phyloP scores from a whole-genome alignment of 768 basidiomycete species.

The Psilocybe azurescens region DNA sequence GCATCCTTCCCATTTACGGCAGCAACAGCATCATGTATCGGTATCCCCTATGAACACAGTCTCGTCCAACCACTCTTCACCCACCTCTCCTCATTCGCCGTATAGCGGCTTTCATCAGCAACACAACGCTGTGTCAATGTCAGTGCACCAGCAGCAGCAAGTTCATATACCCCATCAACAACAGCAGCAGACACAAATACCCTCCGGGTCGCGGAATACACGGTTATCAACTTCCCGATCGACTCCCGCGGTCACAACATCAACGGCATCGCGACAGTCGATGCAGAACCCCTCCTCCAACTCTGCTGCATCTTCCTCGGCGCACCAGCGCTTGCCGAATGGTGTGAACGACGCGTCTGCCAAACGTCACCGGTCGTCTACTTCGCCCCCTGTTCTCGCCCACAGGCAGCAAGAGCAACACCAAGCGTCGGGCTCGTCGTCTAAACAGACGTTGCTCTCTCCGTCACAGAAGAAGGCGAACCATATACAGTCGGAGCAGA shows the following conservation, averaged over 20 bases:
- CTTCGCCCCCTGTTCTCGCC: slow-evolving; percentile 12
- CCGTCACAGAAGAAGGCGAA: slow-evolving; percentile 92
- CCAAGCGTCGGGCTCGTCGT: slow-evolving; percentile 1
- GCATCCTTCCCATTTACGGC: slow-evolving; percentile 17
- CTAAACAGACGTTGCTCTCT: slow-evolving; percentile 63
- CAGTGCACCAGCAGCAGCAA: slow-evolving; percentile 21
- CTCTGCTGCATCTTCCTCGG: slow-evolving; percentile 26
- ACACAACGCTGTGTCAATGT: slow-evolving; percentile 10
- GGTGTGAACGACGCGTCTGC: slow-evolving; percentile 10
- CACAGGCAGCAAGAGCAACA: slow-evolving; percentile 9
- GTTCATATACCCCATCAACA: slow-evolving; percentile 24
- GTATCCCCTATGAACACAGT: slow-evolving; percentile 12
- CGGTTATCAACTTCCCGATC: slow-evolving; percentile 26
- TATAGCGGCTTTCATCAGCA: slow-evolving; percentile 19
- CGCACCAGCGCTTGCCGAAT: slow-evolving; percentile 22
- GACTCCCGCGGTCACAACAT: slow-evolving; percentile 3
- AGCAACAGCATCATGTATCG: slow-evolving; percentile 10
- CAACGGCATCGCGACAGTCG: slow-evolving; percentile 6
- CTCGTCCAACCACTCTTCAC: slow-evolving; percentile 15
- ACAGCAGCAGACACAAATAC: slow-evolving; percentile 8
- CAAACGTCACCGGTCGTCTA: slow-evolving; percentile 19
- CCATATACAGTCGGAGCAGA: slow-evolving; percentile 94
- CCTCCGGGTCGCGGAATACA: slow-evolving; percentile 18
- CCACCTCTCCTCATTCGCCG: slow-evolving; percentile 19
- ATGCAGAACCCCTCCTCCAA: slow-evolving; percentile 8